Percentiles rank a stretch among this genome's conserved stretches.
These are phyloP conservation scores for Klebsormidium nitens DNA, from an alignment of 139 green algal species.

Conservation along the genomic window DNA sequence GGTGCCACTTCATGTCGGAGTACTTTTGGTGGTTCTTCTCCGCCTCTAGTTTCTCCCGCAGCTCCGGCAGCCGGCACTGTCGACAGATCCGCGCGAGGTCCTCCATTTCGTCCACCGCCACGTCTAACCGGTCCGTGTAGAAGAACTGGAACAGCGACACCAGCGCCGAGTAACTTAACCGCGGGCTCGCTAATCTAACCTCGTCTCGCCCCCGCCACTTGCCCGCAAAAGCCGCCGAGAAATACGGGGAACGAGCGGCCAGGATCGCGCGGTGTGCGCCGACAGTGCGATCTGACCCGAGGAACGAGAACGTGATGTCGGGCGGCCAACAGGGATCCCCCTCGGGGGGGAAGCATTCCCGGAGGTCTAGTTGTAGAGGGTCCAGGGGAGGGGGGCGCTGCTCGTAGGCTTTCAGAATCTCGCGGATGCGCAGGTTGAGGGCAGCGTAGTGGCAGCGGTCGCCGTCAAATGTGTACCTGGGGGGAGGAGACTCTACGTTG, in stretches of 20 bases:
- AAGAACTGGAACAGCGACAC: slow-evolving; percentile 23
- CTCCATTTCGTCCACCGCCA: slow-evolving; percentile 36
- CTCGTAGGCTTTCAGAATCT: slow-evolving; percentile 18
- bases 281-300: neutral
- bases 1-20: no score
- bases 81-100: slow-evolving; percentile 13
- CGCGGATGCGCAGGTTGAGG: slow-evolving; percentile 29
- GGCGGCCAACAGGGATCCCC: neutral
- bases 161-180: slow-evolving; percentile 27
- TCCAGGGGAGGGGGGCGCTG: neutral
- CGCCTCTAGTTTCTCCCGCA: slow-evolving; percentile 10
- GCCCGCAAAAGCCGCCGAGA: slow-evolving; percentile 6
- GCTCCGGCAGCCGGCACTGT: slow-evolving; percentile 13
- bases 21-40: slow-evolving; percentile 31
- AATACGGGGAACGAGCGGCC: slow-evolving; percentile 26
- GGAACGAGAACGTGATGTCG: slow-evolving; percentile 27
- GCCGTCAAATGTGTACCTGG: slow-evolving; percentile 41
- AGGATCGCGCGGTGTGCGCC: slow-evolving; percentile 19
- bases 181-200: slow-evolving; percentile 10
- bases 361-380: neutral
- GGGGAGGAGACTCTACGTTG: no score
- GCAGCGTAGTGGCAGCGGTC: slow-evolving; percentile 38
- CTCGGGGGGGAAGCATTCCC: slow-evolving; percentile 7
- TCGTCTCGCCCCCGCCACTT: slow-evolving; percentile 19
- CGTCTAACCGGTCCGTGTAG: slow-evolving; percentile 35